Conservation (phyloP, 116 monocot species). For the Papilionanthe hybrid region DNA sequence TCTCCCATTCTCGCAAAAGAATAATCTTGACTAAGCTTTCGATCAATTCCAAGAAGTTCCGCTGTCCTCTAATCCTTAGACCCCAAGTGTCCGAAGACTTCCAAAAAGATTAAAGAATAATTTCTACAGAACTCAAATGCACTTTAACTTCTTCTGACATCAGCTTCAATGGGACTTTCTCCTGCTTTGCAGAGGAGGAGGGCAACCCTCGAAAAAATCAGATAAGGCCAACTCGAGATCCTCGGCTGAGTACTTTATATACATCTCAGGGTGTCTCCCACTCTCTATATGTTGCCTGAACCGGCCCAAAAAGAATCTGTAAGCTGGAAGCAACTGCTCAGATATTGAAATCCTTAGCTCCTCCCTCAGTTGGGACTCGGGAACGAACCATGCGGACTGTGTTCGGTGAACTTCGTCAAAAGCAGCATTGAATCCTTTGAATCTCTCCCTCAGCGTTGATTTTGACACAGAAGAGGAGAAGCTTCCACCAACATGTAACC, state of each 20-base stretch:
- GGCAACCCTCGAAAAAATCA: conserved; percentile 77
- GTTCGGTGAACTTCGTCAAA: conserved; percentile 73
- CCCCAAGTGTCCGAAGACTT: neutral
- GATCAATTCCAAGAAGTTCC: neutral
- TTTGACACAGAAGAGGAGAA: conserved; percentile 52
- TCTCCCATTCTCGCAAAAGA: neutral
- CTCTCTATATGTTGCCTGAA: conserved; percentile 72
- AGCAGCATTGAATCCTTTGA: conserved; percentile 70
- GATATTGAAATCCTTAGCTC: conserved; percentile 84
- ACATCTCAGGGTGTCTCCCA: conserved; percentile 70
- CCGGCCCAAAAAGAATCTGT: conserved; percentile 80
- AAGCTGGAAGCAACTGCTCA: conserved; percentile 66
- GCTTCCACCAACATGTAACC: conserved; percentile 56
- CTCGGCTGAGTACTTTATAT: conserved; percentile 78
- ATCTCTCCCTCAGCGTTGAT: conserved; percentile 55
- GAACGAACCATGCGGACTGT: conserved; percentile 64
- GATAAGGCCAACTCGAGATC: conserved; percentile 67
- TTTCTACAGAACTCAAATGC: conserved; percentile 11
- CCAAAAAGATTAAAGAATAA: conserved; percentile 31
- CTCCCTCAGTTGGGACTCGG: conserved; percentile 68
- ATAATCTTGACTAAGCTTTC: neutral
- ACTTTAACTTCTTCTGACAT: neutral
- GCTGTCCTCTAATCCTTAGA: neutral
- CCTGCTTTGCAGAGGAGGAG: conserved; percentile 35
- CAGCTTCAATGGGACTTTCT: conserved; percentile 34